Percentiles rank a stretch among this genome's conserved stretches.
Conservation (phyloP, 1,284 basidiomycete species). For the Cystobasidium pallidum region DNA sequence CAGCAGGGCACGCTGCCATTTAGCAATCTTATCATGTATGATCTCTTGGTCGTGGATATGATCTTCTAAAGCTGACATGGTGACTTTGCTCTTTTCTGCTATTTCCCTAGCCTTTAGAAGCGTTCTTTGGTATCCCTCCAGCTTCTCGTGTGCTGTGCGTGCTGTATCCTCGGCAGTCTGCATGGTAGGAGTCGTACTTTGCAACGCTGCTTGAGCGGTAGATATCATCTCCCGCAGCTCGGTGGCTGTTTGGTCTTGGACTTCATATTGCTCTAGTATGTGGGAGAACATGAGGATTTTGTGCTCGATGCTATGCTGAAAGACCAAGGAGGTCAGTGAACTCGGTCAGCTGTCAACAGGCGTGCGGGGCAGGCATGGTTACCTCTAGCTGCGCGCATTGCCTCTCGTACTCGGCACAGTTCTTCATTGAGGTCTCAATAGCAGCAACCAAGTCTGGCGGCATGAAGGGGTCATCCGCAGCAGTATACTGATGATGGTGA, state of each 20-base stretch:
- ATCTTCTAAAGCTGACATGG: conserved; percentile 31
- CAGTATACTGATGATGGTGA: neutral
- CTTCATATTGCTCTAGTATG: conserved; percentile 39
- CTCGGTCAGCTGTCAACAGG: too few species aligned
- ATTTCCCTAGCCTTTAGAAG: conserved; percentile 17
- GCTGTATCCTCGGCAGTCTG: conserved; percentile 2
- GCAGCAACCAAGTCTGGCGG: conserved; percentile 18
- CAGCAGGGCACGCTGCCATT: conserved; percentile 15
- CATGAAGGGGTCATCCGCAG: conserved; percentile 13
- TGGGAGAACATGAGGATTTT: conserved; percentile 41
- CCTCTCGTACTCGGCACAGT: conserved; percentile 39
- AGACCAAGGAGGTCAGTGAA: neutral
- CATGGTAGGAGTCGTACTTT: conserved; percentile 10
- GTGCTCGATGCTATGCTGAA: conserved; percentile 41
- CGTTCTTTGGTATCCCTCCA: conserved; percentile 3
- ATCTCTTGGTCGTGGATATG: conserved; percentile 31
- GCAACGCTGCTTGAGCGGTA: neutral
- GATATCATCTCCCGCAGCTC: conserved; percentile 32
- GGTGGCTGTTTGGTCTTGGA: conserved; percentile 31
- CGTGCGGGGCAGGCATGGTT: neutral
- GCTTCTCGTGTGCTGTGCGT: neutral
- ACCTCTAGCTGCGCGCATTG: conserved; percentile 42
- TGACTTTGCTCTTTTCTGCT: conserved; percentile 10
- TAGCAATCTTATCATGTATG: conserved; percentile 23
- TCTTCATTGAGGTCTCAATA: conserved; percentile 14